phyloP scores from a whole-genome alignment of 768 basidiomycete genomes.

The Neoboletus brunneissimus region DNA sequence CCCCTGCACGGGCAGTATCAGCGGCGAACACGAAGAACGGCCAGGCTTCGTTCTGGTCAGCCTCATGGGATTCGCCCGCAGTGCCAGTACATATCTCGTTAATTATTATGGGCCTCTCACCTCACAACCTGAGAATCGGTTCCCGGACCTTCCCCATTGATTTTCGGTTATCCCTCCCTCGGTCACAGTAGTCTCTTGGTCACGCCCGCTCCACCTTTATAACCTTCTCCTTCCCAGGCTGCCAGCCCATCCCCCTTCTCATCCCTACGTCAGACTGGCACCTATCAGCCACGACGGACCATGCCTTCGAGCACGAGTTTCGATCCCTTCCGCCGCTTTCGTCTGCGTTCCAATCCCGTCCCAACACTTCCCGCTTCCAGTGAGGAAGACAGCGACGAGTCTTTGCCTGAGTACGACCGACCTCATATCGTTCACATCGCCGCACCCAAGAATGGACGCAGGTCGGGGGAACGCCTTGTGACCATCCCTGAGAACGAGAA shows the following conservation, averaged over 20 bases:
- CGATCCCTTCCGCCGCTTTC: conserved; percentile 25
- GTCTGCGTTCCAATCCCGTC: conserved; percentile 7
- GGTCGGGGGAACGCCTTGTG: conserved; percentile 1
- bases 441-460: neutral
- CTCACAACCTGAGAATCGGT: neutral
- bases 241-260: neutral
- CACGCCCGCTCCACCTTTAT: conserved; percentile 9
- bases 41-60: neutral
- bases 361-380: neutral
- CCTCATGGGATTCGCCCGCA: conserved; percentile 23
- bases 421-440: conserved; percentile 8
- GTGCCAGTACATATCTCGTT: neutral
- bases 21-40: conserved; percentile 6
- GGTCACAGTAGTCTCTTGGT: conserved; percentile 8
- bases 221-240: conserved; percentile 4
- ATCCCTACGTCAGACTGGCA: neutral
- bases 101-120: neutral
- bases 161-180: conserved; percentile 11
- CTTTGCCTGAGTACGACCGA: conserved; percentile 14
- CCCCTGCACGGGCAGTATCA: neutral
- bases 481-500: neutral
- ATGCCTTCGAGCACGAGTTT: conserved; percentile 9
- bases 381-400: conserved; percentile 28
- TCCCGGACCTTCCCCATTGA: neutral
- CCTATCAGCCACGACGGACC: neutral